Percentiles rank a stretch among this genome's conserved stretches.
These are phyloP conservation scores for Leishmania turanica DNA, from an alignment of 208 protist species.

Conservation along the genomic window DNA sequence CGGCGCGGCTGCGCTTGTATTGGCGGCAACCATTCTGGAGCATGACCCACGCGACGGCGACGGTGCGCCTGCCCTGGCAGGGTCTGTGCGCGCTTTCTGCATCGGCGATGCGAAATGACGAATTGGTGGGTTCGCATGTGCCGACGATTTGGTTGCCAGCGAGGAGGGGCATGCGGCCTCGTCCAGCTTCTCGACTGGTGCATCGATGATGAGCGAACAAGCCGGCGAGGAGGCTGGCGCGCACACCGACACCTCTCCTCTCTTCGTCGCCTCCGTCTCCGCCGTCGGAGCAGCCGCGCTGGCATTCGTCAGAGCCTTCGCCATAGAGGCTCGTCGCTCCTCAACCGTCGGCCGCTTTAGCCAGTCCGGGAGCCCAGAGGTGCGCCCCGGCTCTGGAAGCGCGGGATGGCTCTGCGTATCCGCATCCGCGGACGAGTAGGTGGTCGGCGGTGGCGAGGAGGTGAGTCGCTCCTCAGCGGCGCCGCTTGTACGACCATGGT, in stretches of 20 bases:
- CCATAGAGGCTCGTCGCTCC: not conserved
- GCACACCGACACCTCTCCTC: not conserved
- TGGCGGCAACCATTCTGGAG: not conserved
- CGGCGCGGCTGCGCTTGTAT: not conserved
- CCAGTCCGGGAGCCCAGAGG: slow-evolving; percentile 14
- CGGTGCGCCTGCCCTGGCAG: not conserved
- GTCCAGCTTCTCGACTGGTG: too few species aligned
- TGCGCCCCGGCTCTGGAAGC: not conserved
- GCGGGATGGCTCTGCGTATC: not conserved
- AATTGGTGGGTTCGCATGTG: not conserved
- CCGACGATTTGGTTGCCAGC: not conserved
- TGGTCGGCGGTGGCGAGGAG: not conserved
- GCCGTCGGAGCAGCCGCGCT: not conserved
- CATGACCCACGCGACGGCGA: not conserved
- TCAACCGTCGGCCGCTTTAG: slow-evolving; percentile 4
- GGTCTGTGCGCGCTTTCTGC: not conserved
- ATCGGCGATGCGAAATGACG: not conserved
- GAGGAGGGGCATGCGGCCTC: not conserved
- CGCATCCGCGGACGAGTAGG: not conserved
- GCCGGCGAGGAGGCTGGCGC: not conserved
- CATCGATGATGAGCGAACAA: not conserved
- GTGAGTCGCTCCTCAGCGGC: not conserved
- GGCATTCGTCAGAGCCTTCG: not conserved
- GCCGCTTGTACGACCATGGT: not conserved
- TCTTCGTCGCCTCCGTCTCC: not conserved